Evolutionary conservation across 2,329 filamentous ascomycete genomes (phyloP), one percentile per base, ranked within the genome.

Genomic region (Apiospora aurea): DNA sequence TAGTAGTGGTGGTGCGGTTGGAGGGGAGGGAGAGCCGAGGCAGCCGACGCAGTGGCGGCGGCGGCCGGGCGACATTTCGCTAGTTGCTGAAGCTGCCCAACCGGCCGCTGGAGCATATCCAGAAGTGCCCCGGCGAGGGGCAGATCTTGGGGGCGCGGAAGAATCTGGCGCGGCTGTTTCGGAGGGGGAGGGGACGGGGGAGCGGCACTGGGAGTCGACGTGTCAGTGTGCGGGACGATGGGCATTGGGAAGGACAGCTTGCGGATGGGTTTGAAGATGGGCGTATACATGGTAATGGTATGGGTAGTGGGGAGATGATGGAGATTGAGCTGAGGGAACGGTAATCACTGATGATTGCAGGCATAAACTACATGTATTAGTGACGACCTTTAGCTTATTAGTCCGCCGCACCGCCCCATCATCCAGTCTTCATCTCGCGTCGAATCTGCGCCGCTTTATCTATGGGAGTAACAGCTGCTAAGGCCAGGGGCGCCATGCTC

Each of bases 11-110:
- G 16, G 7, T 38, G 53, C 2, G 1, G 29, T 5, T n/a, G 53
- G 29, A 61, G 53, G 53, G 53, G 2, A 29, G 29, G n/a, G 29
- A 38, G 16, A 38, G 53, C 3, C 16, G 53, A 13, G 18, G 29
- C 1, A 71, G 41, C 51, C 66, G 68, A n/a, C 70, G 67, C 13
- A n/a, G n/a, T n/a, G 68, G 72, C 43, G 69, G 71, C 8, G 70
- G 71, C 26, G 51, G 68, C n/a, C 29, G 21, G 43, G 73, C 72
- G 1, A 67, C 66, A n/a, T 67, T 67, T 41, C 66, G 66, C 1
- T 13, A 67, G 66, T n/a, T 44, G 10, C 41, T 67, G 5, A 67
- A 67, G 66, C 5, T 67, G 66, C 66, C 66, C 41, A 67, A 67
- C n/a, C 38, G 66, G 66, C 66, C 66, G 66, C n/a, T 67, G 41